phyloP scores from a whole-genome alignment of 805 yeast genomes.

The Clavispora asparagi region DNA sequence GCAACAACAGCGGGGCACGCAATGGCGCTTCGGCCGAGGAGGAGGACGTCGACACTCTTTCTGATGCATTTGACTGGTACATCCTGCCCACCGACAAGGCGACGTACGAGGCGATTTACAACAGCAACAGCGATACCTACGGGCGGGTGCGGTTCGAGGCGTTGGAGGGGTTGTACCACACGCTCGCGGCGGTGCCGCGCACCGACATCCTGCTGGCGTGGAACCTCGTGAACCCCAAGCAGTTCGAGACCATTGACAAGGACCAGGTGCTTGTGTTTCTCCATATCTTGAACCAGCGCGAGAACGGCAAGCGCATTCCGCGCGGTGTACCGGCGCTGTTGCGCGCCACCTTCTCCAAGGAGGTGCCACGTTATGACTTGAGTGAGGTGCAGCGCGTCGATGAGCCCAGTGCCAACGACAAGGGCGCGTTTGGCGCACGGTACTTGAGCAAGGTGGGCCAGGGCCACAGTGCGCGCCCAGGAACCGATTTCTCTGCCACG shows the following conservation, averaged over 20 bases:
- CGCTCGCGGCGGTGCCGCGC: constrained; percentile 69
- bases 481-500: constrained; percentile 68
- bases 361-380: constrained; percentile 67
- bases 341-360: constrained; percentile 87
- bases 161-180: constrained; percentile 60
- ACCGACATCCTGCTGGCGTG: constrained; percentile 87
- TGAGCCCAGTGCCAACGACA: constrained; percentile 15
- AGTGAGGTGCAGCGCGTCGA: constrained; percentile 16
- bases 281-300: constrained; percentile 88
- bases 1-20: constrained; percentile 16
- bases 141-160: constrained; percentile 79
- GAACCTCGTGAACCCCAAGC: constrained; percentile 91
- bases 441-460: constrained; percentile 55
- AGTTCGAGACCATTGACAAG: constrained; percentile 81
- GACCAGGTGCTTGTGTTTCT: constrained; percentile 88
- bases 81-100: constrained; percentile 82
- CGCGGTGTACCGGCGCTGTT: constrained; percentile 91
- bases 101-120: constrained; percentile 73
- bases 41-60: constrained; percentile 57
- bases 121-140: constrained; percentile 65
- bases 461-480: constrained; percentile 38
- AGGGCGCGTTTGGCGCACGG: constrained; percentile 46
- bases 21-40: constrained; percentile 21
- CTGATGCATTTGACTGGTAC: constrained; percentile 89
- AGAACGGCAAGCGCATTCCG: constrained; percentile 80